A percentile compares a stretch with the other conserved stretches of the same genome.
Evolutionary conservation across 1,284 basidiomycete species (phyloP).

Genomic region (Apiotrichum veenhuisii): DNA sequence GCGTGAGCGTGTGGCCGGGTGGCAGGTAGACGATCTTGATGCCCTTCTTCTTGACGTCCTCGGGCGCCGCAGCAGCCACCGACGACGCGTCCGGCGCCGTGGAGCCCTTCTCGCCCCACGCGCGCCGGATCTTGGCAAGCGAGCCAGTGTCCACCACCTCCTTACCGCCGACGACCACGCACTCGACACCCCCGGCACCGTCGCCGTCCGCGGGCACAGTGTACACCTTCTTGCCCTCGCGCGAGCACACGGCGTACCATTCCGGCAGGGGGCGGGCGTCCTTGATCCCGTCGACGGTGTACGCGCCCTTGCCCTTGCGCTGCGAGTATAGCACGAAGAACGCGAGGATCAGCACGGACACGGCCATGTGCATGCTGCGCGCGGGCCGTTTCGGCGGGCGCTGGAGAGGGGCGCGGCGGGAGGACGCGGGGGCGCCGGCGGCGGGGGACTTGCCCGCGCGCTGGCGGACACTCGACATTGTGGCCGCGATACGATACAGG

Average conservation of each 20-base stretch:
- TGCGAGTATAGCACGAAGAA: slow-evolving; percentile 37
- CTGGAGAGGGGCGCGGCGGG: slow-evolving; percentile 9
- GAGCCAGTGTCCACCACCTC: slow-evolving; percentile 59
- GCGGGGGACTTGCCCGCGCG: not conserved
- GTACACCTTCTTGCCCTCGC: slow-evolving; percentile 33
- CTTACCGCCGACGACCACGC: slow-evolving; percentile 62
- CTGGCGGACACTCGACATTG: slow-evolving; percentile 13
- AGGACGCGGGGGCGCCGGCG: not conserved
- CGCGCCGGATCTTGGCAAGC: slow-evolving; percentile 51
- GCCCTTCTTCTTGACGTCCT: slow-evolving; percentile 27
- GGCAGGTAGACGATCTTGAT: slow-evolving; percentile 38
- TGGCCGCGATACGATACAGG: too few relatives aligned
- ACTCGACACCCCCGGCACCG: slow-evolving; percentile 56
- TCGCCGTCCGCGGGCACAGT: slow-evolving; percentile 27
- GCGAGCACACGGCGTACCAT: slow-evolving; percentile 37
- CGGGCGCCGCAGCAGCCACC: slow-evolving; percentile 24
- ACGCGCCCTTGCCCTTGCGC: slow-evolving; percentile 4
- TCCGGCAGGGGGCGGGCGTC: slow-evolving; percentile 20
- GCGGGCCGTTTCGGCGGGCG: slow-evolving; percentile 17
- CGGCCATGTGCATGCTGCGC: slow-evolving; percentile 31
- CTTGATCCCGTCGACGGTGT: slow-evolving; percentile 6
- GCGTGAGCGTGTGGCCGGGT: slow-evolving; percentile 38
- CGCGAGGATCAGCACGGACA: slow-evolving; percentile 37
- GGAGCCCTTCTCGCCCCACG: slow-evolving; percentile 41
- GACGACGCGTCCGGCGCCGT: not conserved